Evolutionary conservation across 345 rosid genomes (phyloP).

Genomic region (Dipteronia dyeriana): DNA sequence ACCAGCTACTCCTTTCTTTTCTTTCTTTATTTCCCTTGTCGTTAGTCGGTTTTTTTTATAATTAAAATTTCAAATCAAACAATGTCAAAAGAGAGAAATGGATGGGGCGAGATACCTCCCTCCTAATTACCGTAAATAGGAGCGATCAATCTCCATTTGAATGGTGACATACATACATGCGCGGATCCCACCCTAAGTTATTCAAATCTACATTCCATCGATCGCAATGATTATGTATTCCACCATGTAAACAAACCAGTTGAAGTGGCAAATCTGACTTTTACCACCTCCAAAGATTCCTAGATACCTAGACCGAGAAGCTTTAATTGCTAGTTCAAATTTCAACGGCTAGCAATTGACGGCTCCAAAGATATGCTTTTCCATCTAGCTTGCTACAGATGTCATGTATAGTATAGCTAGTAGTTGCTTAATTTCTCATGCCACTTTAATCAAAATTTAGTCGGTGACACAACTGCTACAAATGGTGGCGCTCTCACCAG

Average conservation of each 20-base stretch:
- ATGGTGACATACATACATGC: too few relatives aligned
- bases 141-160: too few relatives aligned
- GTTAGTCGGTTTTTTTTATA: too few relatives aligned
- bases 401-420: background rate
- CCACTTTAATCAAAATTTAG: conserved; percentile 9
- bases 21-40: too few relatives aligned
- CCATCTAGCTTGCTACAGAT: background rate
- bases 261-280: background rate
- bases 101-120: too few relatives aligned
- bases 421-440: background rate
- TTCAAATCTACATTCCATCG: background rate
- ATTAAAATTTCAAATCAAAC: too few relatives aligned
- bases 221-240: conserved; percentile 1
- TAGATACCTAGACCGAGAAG: conserved; percentile 19
- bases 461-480: background rate
- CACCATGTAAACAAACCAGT: background rate
- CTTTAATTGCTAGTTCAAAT: background rate
- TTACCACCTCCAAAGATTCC: conserved; percentile 26
- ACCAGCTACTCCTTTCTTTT: too few relatives aligned
- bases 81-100: too few relatives aligned
- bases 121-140: too few relatives aligned
- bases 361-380: background rate
- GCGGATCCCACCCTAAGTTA: too few relatives aligned
- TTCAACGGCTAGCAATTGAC: conserved; percentile 19
- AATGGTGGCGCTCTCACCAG: background rate